A percentile compares a stretch with the other conserved stretches of the same genome.
Conservation (phyloP, 306 rosid species). For the Cyclanthera cordifolia region DNA sequence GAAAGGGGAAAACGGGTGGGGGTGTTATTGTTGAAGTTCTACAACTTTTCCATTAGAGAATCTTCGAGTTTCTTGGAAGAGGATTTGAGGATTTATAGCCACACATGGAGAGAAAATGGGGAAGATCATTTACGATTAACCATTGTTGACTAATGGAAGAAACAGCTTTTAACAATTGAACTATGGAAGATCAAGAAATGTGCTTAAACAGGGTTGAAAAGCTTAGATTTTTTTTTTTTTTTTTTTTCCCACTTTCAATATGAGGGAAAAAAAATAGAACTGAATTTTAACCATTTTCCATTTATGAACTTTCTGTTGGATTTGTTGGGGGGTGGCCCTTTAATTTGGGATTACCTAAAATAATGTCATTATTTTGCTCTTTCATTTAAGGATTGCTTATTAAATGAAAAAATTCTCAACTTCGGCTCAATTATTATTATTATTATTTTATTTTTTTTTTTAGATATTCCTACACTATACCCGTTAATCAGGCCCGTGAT, state of each 20-base stretch:
- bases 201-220: constrained; percentile 8
- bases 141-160: constrained; percentile 14
- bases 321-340: constrained; percentile 27
- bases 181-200: constrained; percentile 13
- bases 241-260: neutral
- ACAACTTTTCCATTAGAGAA: constrained; percentile 27
- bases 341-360: constrained; percentile 21
- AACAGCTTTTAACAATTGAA: neutral
- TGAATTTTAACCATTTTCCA: constrained; percentile 6
- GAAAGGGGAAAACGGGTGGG: neutral
- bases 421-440: no score
- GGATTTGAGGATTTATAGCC: constrained; percentile 30
- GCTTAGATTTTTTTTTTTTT: neutral
- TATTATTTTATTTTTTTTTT: no score
- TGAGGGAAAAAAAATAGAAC: neutral
- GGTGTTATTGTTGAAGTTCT: constrained; percentile 1
- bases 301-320: constrained; percentile 14
- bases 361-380: neutral
- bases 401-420: constrained; percentile 16
- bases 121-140: constrained; percentile 21
- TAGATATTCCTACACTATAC: no score
- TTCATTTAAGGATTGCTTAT: constrained; percentile 25
- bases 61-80: constrained; percentile 65
- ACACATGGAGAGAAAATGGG: constrained; percentile 7
- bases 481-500: no score